Base-by-base conservation (phyloP, 768 basidiomycete species). In the Gyrodon lividus region DNA sequence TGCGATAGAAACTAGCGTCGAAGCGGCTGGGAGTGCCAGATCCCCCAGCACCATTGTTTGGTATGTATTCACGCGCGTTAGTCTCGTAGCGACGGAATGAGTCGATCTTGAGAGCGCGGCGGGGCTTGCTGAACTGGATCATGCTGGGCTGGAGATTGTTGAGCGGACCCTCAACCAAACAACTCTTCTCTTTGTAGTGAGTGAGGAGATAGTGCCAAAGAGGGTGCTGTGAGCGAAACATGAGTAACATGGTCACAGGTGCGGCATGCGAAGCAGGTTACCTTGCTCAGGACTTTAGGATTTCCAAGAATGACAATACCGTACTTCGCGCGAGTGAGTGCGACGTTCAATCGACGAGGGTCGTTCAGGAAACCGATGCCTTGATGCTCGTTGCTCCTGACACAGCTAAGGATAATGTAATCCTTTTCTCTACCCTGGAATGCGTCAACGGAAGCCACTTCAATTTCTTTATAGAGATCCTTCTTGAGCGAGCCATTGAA, bases 401-500 rank as follows among this genome's bases (percentile, higher is more conserved):
- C 97, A 64, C 97, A 98, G 65, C 89, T 92, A 43, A 99, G 78
- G 63, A 99, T 98, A 69, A 99, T 98, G 64, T 99, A 99, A 69
- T 99, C 97, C 80, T 99, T 99, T 76, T 99, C 97, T 65, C 97
- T 83, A 43, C 97, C 97, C 67, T 99, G 97, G 82, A 99, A 99
- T 5, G 97, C 97, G 67, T 99, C 97, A 48, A 99, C 97, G 57
- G 90, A 93, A 5, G 97, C 97, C 43, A 99, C 97, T 67, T 99
- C 97, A 35, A 99, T 95, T 64, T 99, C 97, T 76, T 99, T 99
- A 77, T 99, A 99, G 16, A 98, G 71, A 59, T 99, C 97, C 75
- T 98, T 99, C 84, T 98, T 98, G 55, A 98, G 77, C 23, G 94
- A 87, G n/a, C 97, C 97, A 65, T 98, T 97, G 77, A 97, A 92